phyloP scores from a whole-genome alignment of 768 basidiomycete genomes.

The Leccinum broughii region DNA sequence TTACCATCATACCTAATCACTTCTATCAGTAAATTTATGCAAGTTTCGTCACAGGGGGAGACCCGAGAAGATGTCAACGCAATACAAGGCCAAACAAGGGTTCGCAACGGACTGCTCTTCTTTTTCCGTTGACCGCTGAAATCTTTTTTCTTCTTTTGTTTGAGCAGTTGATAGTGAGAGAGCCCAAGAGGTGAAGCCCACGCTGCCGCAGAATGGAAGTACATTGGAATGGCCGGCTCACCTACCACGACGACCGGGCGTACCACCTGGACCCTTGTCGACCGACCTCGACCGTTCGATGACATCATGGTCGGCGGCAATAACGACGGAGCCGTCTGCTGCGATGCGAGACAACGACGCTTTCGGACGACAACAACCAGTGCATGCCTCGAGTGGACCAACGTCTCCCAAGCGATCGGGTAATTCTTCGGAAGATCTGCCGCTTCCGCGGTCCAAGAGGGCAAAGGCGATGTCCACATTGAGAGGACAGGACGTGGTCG shows the following conservation, averaged over 20 bases:
- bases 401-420: conserved; percentile 28
- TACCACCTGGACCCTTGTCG: conserved; percentile 13
- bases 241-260: conserved; percentile 26
- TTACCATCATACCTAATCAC: conserved; percentile 42
- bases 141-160: conserved; percentile 38
- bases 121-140: conserved; percentile 41
- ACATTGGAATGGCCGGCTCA: conserved; percentile 26
- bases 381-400: conserved; percentile 3
- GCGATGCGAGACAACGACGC: conserved; percentile 17
- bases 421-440: conserved; percentile 32
- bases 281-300: conserved; percentile 16
- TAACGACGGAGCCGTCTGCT: conserved; percentile 10
- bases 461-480: conserved; percentile 18
- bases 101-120: conserved; percentile 51
- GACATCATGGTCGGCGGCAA: conserved; percentile 9
- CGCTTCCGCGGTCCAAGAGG: conserved; percentile 40
- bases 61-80: conserved; percentile 28
- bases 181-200: conserved; percentile 13
- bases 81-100: conserved; percentile 51
- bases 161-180: conserved; percentile 43
- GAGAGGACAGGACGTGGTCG: conserved; percentile 26
- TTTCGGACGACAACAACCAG: background rate
- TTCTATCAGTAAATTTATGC: conserved; percentile 33
- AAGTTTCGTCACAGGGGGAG: conserved; percentile 27
- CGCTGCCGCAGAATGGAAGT: conserved; percentile 16